Evolutionary conservation across 176 grass and related monocot genomes (phyloP), one percentile per base, ranked within the genome.

Genomic region (Secale cereale): DNA sequence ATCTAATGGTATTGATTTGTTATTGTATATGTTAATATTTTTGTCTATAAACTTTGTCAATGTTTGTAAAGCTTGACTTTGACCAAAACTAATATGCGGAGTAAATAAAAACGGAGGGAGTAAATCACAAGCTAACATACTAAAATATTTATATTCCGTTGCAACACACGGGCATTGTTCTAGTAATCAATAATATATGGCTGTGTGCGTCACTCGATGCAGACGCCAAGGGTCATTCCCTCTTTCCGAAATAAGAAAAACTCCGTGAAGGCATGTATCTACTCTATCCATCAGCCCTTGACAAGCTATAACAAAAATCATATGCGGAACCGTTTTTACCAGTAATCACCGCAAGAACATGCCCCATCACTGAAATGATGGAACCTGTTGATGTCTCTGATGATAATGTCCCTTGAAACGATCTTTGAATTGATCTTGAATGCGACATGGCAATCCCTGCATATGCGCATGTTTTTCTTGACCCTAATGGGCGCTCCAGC

Each of bases 301-400:
- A 87, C 46, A 68, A 61, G 59, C 75, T 29, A 45, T 30, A 59
- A 65, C 2, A 75, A 65, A 72, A 17, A 6, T 70, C 29, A 62
- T 65, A 10, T 45, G 29, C 33, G 0, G 6, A 83, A 82, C 41
- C 10, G 5, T 56, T 82, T 66, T 87, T 30, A 95, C 88, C 93
- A 95, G 60, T 89, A 95, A 91, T 95, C 93, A 54, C 89, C 89
- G 10, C 93, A 95, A 31, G 93, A 92, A 78, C 88, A 92, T 64
- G 59, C 57, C 19, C 91, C 91, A 35, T 89, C 77, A 75, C 75
- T 95, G 81, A 95, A 95, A 88, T 95, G 91, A 86, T 95, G 93
- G 26, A 89, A 92, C 41, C 91, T 75, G 65, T 85, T 95, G 43
- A 92, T 62, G 83, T 92, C 93, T 82, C 89, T 83, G 70, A 97